Evolutionary conservation across 1,284 basidiomycete species (phyloP), one percentile per base, ranked within the genome.

Genomic region (Naganishia liquefaciens): DNA sequence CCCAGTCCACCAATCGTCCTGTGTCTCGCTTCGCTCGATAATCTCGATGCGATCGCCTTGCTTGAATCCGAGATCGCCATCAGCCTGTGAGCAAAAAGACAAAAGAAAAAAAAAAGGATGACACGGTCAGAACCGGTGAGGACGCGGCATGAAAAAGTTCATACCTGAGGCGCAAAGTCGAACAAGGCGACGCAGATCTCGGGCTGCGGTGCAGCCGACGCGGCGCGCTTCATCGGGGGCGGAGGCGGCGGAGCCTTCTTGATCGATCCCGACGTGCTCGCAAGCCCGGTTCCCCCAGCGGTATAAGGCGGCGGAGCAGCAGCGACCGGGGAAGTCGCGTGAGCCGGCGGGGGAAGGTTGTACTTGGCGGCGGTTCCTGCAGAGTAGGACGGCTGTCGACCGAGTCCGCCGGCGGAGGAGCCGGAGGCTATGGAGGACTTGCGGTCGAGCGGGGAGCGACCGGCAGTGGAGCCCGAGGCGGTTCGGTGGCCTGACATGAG

Each of bases 1-100:
- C 5, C 95, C 96, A 10, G 93, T 98, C 95, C 95, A 99, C 95
- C 95, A 99, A 75, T 99, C 96, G 75, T 98, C 93, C 25, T 88
- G 79, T 71, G 86, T 93, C 2, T 84, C 85, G 13, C 90, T 90
- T 74, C 87, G 85, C 79, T 96, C 88, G 33, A 96, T 84, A 62
- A 99, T 83, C 79, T 96, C 92, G 77, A 99, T 98, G 69, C 86
- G 82, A 77, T 99, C 95, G n/a, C 96, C 96, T 1, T 86, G 86
- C 65, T 82, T 86, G 82, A 99, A 99, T 1, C 87, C 88, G 62
- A 99, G 81, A 77, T 99, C 95, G 0, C 96, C 96, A 0, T 91
- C 92, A 33, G 93, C 90, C 86, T 95, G 77, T 5, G 70, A 7
- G 33, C 9, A 37, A 37, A 37, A 33, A 33, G 33, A 37, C 33